Evolutionary conservation across 345 rosid species (phyloP).

Genomic region (Ceriops zippeliana): DNA sequence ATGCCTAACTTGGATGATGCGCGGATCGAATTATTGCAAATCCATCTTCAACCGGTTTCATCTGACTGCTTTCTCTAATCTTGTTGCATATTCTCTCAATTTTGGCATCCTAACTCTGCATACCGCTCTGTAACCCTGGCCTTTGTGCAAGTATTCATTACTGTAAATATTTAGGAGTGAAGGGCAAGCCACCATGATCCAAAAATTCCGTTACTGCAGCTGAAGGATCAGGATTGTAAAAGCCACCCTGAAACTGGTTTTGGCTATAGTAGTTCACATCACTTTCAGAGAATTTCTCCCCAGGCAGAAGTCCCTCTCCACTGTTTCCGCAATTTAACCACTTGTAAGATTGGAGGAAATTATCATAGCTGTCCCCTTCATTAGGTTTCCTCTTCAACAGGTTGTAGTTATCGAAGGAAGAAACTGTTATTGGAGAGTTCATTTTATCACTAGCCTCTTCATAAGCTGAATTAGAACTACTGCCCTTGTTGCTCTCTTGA

Average conservation of each 20-base stretch:
- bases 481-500: slow-evolving; percentile 22
- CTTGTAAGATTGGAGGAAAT: slow-evolving; percentile 15
- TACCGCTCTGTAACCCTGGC: not conserved
- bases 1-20: no score
- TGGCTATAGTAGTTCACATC: slow-evolving; percentile 21
- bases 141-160: not conserved
- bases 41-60: no score
- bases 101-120: not conserved
- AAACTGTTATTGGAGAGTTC: slow-evolving; percentile 25
- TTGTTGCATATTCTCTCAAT: slow-evolving; percentile 13
- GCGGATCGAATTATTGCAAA: no score
- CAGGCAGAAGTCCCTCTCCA: slow-evolving; percentile 13
- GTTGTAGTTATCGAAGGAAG: slow-evolving; percentile 21
- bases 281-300: slow-evolving; percentile 3
- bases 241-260: slow-evolving; percentile 20
- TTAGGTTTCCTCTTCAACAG: slow-evolving; percentile 26
- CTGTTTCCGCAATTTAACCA: slow-evolving; percentile 9
- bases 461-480: not conserved
- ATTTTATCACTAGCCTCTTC: slow-evolving; percentile 9
- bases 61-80: not conserved
- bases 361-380: slow-evolving; percentile 21
- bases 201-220: slow-evolving; percentile 23
- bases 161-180: slow-evolving; percentile 16
- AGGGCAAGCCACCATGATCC: slow-evolving; percentile 25
- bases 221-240: slow-evolving; percentile 20